phyloP scores from a whole-genome alignment of 139 green algal genomes.

The Pedinophyceae sp. region DNA sequence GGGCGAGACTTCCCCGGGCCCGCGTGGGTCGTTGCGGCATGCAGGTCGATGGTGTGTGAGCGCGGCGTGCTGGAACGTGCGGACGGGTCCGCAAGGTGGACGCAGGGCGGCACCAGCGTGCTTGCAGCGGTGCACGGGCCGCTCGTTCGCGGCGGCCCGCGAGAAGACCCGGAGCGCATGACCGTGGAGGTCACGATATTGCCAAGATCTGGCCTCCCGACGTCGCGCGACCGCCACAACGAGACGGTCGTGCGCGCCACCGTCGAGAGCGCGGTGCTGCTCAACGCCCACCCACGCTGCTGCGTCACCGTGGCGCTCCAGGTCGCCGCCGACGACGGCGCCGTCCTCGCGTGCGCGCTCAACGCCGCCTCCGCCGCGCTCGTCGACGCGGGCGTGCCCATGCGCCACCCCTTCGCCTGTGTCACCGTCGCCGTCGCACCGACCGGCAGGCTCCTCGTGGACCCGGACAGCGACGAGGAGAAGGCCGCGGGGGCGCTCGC shows the following conservation, averaged over 20 bases:
- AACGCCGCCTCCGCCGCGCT: constrained; percentile 50
- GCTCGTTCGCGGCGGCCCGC: constrained; percentile 12
- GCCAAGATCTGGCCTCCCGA: constrained; percentile 19
- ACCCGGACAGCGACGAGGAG: not conserved
- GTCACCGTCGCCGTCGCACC: not conserved
- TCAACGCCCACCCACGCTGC: not conserved
- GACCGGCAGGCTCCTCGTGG: not conserved
- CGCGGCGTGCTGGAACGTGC: constrained; percentile 28
- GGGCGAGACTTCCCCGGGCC: too few species aligned
- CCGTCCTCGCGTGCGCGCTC: constrained; percentile 35
- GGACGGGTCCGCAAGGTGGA: constrained; percentile 48
- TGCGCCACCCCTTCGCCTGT: constrained; percentile 24
- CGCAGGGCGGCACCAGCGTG: constrained; percentile 30
- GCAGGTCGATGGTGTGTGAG: constrained; percentile 37
- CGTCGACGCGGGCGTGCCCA: constrained; percentile 47
- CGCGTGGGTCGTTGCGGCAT: too few species aligned
- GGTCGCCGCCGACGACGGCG: constrained; percentile 44
- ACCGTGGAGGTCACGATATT: constrained; percentile 44
- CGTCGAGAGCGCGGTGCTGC: constrained; percentile 15
- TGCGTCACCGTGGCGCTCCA: constrained; percentile 12
- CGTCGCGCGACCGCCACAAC: constrained; percentile 13
- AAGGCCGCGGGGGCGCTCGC: not conserved
- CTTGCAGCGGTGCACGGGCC: constrained; percentile 48
- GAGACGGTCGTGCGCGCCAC: constrained; percentile 27
- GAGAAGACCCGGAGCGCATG: constrained; percentile 35